phyloP scores from a whole-genome alignment of 2,329 filamentous ascomycete species.

The Talaromyces islandicus region DNA sequence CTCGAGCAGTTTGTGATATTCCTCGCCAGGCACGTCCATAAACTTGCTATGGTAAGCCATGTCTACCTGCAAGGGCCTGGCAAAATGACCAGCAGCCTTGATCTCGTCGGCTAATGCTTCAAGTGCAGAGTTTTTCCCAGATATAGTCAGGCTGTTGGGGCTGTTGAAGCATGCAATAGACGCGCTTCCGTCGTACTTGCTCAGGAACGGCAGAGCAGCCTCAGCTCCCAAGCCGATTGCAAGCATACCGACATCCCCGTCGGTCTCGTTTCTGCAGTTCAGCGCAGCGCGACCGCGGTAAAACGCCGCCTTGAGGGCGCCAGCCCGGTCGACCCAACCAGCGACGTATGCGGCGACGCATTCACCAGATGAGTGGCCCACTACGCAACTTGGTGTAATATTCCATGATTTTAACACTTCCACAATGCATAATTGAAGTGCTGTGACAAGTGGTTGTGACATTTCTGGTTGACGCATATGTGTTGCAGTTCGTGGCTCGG shows the following conservation, averaged over 20 bases:
- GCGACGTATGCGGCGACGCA: background rate
- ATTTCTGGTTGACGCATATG: background rate
- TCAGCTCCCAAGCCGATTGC: background rate
- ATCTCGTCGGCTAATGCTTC: background rate
- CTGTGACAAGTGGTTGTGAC: background rate
- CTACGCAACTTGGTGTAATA: background rate
- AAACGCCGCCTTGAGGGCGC: background rate
- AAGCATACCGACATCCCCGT: background rate
- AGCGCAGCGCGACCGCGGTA: background rate
- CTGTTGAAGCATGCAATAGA: background rate
- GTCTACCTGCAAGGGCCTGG: too few species aligned
- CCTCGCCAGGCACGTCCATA: background rate
- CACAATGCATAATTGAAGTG: background rate
- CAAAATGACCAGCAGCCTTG: too few species aligned
- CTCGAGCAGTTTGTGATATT: background rate
- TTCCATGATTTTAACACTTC: background rate
- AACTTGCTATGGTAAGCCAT: too few species aligned
- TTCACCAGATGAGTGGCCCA: conserved; percentile 1
- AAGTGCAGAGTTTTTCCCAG: background rate
- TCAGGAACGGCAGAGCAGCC: background rate
- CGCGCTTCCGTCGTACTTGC: too few species aligned
- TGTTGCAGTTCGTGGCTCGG: background rate
- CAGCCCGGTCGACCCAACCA: background rate
- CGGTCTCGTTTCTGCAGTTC: background rate
- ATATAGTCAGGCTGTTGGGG: background rate